Evolutionary conservation across 495 filamentous ascomycete genomes (phyloP).

Genomic region (Thozetella sp.): DNA sequence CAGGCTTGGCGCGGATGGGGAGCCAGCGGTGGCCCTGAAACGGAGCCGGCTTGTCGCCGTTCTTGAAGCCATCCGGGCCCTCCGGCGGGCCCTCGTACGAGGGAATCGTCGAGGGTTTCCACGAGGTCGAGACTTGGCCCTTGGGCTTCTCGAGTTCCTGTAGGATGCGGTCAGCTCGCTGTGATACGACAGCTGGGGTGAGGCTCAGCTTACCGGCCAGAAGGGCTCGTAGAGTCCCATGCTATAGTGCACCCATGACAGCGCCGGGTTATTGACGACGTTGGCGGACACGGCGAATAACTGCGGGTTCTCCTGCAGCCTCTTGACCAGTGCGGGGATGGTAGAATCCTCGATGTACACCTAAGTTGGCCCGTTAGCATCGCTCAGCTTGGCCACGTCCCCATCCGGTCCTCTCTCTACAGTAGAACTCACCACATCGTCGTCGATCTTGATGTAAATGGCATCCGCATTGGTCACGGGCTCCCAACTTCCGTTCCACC

Average conservation of each 20-base stretch:
- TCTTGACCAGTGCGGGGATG: constrained; percentile 54
- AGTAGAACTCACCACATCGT: constrained; percentile 41
- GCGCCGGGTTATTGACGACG: constrained; percentile 48
- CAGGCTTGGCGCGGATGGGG: constrained; percentile 24
- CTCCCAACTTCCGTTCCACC: constrained; percentile 28
- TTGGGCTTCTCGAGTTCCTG: constrained; percentile 12
- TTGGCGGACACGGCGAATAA: constrained; percentile 54
- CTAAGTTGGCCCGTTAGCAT: constrained; percentile 5
- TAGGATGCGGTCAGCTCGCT: background rate
- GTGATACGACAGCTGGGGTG: background rate
- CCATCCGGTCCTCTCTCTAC: background rate
- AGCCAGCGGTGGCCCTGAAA: constrained; percentile 47
- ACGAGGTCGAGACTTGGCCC: constrained; percentile 18
- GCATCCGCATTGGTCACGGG: constrained; percentile 32
- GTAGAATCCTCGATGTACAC: constrained; percentile 54
- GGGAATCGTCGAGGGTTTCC: constrained; percentile 25
- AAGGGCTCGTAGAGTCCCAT: constrained; percentile 46
- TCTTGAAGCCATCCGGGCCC: constrained; percentile 15
- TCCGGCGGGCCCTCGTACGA: constrained; percentile 9
- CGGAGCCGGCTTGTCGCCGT: constrained; percentile 21
- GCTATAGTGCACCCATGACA: constrained; percentile 45
- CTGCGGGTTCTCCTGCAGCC: constrained; percentile 47
- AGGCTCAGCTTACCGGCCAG: constrained; percentile 33
- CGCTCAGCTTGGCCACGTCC: background rate
- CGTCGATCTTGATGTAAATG: constrained; percentile 59